A percentile compares a stretch with the other conserved stretches of the same genome.
Evolutionary conservation across 2,329 filamentous ascomycete genomes (phyloP).

Genomic region (Fusarium pilosicola): DNA sequence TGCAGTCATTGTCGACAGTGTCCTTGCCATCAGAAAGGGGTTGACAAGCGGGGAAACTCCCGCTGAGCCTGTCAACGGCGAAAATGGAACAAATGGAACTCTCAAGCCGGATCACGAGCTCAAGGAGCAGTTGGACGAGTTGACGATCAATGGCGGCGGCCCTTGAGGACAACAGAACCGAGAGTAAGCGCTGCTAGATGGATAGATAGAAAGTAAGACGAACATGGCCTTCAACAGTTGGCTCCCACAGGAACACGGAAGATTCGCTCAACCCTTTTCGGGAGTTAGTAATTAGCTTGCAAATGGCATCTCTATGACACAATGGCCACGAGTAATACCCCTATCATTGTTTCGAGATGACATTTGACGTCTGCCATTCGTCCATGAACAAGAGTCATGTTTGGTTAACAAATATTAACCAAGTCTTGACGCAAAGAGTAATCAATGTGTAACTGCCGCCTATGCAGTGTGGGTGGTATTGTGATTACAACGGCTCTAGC

Average conservation of each 20-base stretch:
- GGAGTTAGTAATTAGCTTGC: neutral
- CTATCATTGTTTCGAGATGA: neutral
- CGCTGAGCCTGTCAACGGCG: slow-evolving; percentile 19
- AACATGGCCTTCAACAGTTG: slow-evolving; percentile 7
- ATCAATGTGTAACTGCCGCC: neutral
- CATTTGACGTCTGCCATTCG: neutral
- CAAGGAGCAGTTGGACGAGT: slow-evolving; percentile 35
- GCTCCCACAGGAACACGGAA: neutral
- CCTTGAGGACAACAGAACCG: slow-evolving; percentile 19
- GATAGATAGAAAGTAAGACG: slow-evolving; percentile 2
- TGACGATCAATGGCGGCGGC: slow-evolving; percentile 35
- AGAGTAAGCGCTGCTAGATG: slow-evolving; percentile 1
- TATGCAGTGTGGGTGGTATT: slow-evolving; percentile 23
- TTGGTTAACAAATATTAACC: neutral
- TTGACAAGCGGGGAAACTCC: slow-evolving; percentile 64
- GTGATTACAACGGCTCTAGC: slow-evolving; percentile 10
- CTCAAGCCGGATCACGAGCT: slow-evolving; percentile 27
- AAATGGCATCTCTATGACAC: neutral
- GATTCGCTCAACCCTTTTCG: slow-evolving; percentile 15
- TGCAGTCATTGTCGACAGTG: slow-evolving; percentile 95
- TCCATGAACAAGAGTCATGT: neutral
- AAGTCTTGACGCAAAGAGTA: neutral
- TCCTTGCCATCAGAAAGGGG: slow-evolving; percentile 91
- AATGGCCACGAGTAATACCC: neutral
- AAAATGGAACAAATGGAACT: slow-evolving; percentile 23